These are phyloP conservation scores for Chalciporus piperatus DNA, from an alignment of 768 basidiomycete genomes.

Conservation along the genomic window DNA sequence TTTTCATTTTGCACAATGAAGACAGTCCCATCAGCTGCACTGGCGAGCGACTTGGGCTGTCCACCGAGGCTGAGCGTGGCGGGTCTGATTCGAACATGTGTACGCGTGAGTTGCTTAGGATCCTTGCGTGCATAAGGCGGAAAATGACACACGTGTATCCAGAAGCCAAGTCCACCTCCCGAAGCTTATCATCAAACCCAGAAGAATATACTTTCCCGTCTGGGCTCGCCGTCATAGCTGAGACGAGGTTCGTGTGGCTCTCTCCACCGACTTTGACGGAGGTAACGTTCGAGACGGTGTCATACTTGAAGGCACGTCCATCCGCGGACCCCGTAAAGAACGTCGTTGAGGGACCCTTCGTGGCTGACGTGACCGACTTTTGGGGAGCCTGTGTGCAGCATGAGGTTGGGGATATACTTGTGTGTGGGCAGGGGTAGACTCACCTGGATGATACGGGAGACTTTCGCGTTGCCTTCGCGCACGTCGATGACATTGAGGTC, in stretches of 20 bases:
- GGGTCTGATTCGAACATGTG: constrained; percentile 36
- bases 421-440: constrained; percentile 15
- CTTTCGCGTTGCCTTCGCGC: constrained; percentile 54
- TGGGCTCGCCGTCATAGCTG: constrained; percentile 50
- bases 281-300: constrained; percentile 29
- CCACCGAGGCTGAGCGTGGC: constrained; percentile 50
- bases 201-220: constrained; percentile 60
- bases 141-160: constrained; percentile 30
- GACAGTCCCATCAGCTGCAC: constrained; percentile 56
- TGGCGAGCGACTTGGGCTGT: constrained; percentile 69
- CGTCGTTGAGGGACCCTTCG: constrained; percentile 46
- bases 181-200: constrained; percentile 78
- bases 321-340: constrained; percentile 82
- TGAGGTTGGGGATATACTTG: not conserved
- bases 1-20: constrained; percentile 54
- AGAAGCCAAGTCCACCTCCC: constrained; percentile 51
- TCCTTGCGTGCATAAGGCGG: not conserved
- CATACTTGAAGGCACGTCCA: constrained; percentile 69
- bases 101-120: not conserved
- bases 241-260: constrained; percentile 70
- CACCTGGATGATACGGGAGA: constrained; percentile 61
- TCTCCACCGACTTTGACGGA: constrained; percentile 52
- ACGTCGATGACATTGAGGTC: constrained; percentile 81
- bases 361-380: constrained; percentile 70
- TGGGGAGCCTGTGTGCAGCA: constrained; percentile 61